phyloP scores from a whole-genome alignment of 169 alveolate genomes.

The Cryptosporidium xiaoi region DNA sequence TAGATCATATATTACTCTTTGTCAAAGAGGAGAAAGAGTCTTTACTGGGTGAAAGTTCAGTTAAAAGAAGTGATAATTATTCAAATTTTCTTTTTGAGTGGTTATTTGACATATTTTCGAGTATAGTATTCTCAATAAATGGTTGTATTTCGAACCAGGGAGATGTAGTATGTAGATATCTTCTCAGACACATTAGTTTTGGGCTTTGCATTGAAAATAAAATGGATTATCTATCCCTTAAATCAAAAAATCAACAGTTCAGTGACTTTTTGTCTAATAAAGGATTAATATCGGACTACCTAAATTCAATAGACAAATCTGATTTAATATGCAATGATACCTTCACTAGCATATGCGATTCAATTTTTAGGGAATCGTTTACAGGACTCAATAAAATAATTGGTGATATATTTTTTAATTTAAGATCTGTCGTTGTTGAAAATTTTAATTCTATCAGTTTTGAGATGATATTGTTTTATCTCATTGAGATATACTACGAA shows the following conservation, averaged over 20 bases:
- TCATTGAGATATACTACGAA: neutral
- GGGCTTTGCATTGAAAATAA: conserved; percentile 24
- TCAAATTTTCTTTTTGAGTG: conserved; percentile 6
- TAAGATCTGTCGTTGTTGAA: neutral
- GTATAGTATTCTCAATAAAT: conserved; percentile 14
- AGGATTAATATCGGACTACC: conserved; percentile 26
- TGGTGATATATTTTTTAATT: neutral
- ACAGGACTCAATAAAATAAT: neutral
- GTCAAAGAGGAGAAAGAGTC: neutral
- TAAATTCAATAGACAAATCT: neutral
- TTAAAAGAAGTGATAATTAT: neutral
- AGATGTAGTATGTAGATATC: conserved; percentile 14
- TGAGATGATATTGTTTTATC: neutral
- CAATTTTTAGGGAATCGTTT: conserved; percentile 17
- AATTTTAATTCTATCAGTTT: neutral
- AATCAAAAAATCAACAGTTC: too few species aligned
- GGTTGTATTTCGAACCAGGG: conserved; percentile 54
- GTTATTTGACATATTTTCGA: conserved; percentile 20
- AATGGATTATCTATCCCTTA: neutral
- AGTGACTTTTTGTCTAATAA: neutral
- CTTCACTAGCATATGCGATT: neutral
- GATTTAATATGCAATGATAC: neutral
- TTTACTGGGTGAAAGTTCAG: too few species aligned
- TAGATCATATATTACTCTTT: neutral
- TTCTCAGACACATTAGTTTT: conserved; percentile 31